Evolutionary conservation across 768 basidiomycete genomes (phyloP).

Genomic region (Aureoboletus auriporus): DNA sequence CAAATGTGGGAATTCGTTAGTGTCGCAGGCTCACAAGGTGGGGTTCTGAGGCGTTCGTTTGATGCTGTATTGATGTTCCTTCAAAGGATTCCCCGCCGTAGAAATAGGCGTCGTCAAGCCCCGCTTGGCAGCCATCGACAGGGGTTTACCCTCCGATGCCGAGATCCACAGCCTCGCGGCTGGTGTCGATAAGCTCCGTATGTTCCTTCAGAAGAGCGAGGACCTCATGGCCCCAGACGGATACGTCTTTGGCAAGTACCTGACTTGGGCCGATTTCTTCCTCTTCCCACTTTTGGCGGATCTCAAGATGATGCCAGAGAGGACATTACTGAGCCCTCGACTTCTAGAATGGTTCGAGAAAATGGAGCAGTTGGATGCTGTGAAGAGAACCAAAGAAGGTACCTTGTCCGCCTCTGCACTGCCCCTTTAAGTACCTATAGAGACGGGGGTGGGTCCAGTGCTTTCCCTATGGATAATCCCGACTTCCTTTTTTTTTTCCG

Average conservation of each 20-base stretch:
- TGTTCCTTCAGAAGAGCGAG: slow-evolving; percentile 17
- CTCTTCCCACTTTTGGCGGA: slow-evolving; percentile 30
- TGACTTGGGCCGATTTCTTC: slow-evolving; percentile 33
- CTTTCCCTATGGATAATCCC: too few relatives aligned
- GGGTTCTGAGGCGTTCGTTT: not conserved
- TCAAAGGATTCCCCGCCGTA: slow-evolving; percentile 25
- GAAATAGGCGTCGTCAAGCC: slow-evolving; percentile 31
- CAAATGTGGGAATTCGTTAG: slow-evolving; percentile 34
- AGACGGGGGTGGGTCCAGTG: too few relatives aligned
- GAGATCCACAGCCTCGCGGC: slow-evolving; percentile 14
- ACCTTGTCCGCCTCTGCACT: slow-evolving; percentile 26
- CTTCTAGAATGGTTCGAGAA: slow-evolving; percentile 21
- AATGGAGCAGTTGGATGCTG: slow-evolving; percentile 24
- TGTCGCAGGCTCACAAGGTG: slow-evolving; percentile 23
- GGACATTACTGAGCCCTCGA: slow-evolving; percentile 21
- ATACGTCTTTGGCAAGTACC: slow-evolving; percentile 25
- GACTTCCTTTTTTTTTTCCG: too few relatives aligned
- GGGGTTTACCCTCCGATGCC: slow-evolving; percentile 16
- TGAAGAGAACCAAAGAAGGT: slow-evolving; percentile 19
- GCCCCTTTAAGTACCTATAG: slow-evolving; percentile 10
- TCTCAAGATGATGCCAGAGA: slow-evolving; percentile 24
- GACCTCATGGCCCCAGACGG: slow-evolving; percentile 24
- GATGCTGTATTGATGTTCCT: not conserved
- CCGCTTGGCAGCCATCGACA: slow-evolving; percentile 26
- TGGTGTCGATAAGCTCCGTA: slow-evolving; percentile 15